Base-by-base conservation (phyloP, 306 rosid genomes). In the cucumber (Cucumis sativus) region DNA sequence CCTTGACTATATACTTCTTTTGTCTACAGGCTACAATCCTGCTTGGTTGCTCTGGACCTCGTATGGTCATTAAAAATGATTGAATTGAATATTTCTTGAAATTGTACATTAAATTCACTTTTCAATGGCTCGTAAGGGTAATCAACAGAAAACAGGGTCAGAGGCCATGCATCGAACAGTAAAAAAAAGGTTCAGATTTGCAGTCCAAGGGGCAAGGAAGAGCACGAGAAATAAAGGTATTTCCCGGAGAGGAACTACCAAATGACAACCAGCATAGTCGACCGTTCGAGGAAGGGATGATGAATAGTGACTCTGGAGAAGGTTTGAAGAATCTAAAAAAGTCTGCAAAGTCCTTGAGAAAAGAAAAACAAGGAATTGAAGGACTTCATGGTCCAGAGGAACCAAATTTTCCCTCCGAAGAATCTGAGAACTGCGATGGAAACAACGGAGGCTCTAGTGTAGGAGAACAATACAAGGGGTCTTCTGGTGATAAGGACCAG, bases 61-160 rank as follows among this genome's bases (percentile, higher is more conserved):
- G 3, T 58, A n/a, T 58, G 40, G 40, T 5, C 40, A 20, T 79
- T 52, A 54, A 85, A 75, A 80, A 82, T 82, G 80, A 49, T 40
- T 12, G 82, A 60, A 80, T 66, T 83, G 47, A 83, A 82, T 73
- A 52, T 7, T 28, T 73, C 41, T 73, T 51, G 28, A 72, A 69
- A 52, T 39, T 68, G 17, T 13, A 45, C 76, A 80, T 64, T 63
- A 78, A 82, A 54, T 41, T 79, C 41, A 25, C 23, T 37, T 69
- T 35, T 33, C 74, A 58, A 96, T 96, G 99, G 98, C 97, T 82
- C 89, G 99, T 83, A 96, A 96, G 87, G 91, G 91, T 79, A 91
- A 81, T 84, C 99, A 92, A 74, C 97, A 89, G 80, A 96, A 91
- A 87, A 89, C 91, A 81, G 94, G 94, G 71, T 11, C 87, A 55